Base-by-base conservation (phyloP, 2,329 filamentous ascomycete genomes). In the Dothiorella sarmentorum region DNA sequence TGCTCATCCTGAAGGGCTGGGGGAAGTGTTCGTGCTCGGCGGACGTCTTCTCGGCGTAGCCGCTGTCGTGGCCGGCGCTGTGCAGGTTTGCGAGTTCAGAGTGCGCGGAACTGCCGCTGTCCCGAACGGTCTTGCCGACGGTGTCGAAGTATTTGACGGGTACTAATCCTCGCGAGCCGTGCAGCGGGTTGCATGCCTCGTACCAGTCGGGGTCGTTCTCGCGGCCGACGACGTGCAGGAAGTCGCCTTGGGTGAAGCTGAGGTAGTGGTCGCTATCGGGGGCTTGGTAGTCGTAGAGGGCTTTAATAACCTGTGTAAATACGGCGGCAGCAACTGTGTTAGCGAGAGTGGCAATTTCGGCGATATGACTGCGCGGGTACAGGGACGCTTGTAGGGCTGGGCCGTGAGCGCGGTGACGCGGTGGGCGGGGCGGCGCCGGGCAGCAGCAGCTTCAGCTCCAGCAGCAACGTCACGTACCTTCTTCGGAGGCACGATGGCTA, bases 181-280 rank as follows among this genome's bases (percentile, higher is more conserved):
- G 91, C 64, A 96, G 81, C 61, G 94, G 94, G 72, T 99, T 99
- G 81, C 91, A 97, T 58, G 93, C 94, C 76, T 97, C 94, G 81
- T 97, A 99, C 93, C 94, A 99, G 72, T 97, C 91, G 38, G 80
- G 78, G 72, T 97, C 93, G 80, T 97, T 88, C 78, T 97, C 94
- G 73, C 93, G 88, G 68, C 90, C 91, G 73, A 97, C 93, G 64
- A 99, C 94, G 78, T 97, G 93, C 73, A 99, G 94, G 75, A 97
- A 99, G 74, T 99, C 94, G 69, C 94, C 94, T 71, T 91, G 89
- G 64, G 87, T 91, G 76, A 99, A 99, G 71, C 89, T 88, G 68
- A 99, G 81, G 78, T 96, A 79, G 62, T 66, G 68, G 56, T 77
- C 77, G 61, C 77, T 74, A 55, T 78, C 77, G 61, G 85, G 85